Evolutionary conservation across 176 grass and related monocot genomes (phyloP), one percentile per base, ranked within the genome.

Genomic region (Tuctoria greenei): DNA sequence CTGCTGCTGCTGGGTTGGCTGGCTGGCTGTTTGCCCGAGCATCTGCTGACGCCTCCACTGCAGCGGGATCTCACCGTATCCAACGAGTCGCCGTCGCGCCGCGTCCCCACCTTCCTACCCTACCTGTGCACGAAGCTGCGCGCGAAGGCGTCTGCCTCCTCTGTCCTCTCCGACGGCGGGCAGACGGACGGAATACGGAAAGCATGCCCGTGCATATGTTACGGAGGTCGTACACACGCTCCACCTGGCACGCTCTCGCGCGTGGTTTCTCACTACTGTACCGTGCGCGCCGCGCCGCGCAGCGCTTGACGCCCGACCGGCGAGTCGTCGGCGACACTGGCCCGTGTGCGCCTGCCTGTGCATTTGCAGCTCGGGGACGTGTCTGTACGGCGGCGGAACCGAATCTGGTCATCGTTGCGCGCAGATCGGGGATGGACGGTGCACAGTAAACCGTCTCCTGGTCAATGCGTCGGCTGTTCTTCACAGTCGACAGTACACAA

Each of bases 51-150:
- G 31, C 31, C 31, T 10, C 23, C 35, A n/a, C n/a, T n/a, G n/a
- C n/a, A 31, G 31, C 31, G 31, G 3, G 24, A 25, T 58, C 55
- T 56, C 52, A 24, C 52, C 52, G 9, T 56, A 45, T 79, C 55
- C 77, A 79, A 69, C 20, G 45, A 24, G 45, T 74, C 64, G 35
- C 71, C 46, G 75, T 81, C 72, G 51, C 76, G 68, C 68, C 59
- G 13, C 45, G 45, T 47, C 45, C 45, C 13, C 45, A 47, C 43
- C 31, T 31, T 31, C 3, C 31, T 31, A 2, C 3, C 31, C 31
- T 31, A 31, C 31, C 31, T 31, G 31, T 31, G 31, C 2, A 31
- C 62, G 92, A 89, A 91, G 86, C 80, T 91, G 80, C 92, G 64
- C 85, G 50, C 60, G 75, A 85, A 79, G 67, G 5, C 56, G 39